Evolutionary conservation across 148 eudicot species (phyloP), one percentile per base, ranked within the genome.

Genomic region (Limonium bicolor): DNA sequence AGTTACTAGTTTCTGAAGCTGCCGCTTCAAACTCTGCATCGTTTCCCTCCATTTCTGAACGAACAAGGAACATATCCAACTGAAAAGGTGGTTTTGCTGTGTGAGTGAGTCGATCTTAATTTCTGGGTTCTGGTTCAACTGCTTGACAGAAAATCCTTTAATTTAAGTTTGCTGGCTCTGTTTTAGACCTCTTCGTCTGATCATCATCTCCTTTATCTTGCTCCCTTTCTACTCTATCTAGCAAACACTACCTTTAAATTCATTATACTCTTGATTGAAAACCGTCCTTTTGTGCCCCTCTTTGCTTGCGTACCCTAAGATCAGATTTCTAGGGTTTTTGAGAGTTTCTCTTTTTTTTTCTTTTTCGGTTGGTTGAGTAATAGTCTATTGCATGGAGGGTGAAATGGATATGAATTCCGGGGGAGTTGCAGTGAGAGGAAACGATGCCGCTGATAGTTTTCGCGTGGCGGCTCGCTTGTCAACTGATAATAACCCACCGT

Each of bases 311-410:
- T 41, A 11, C 8, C 22, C 22, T 7, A 17, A 18, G 22, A 20
- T 12, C 42, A 51, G 58, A 53, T 29, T 67, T 54, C 55, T 29
- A 14, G 29, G 43, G 16, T 52, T 48, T 20, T 26, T 61, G 24
- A 50, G 63, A 30, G 30, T 57, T 18, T 57, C 44, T 23, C 44
- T 41, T 55, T 17, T 36, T 54, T 48, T 32, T 59, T 58, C 46
- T 25, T 13, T 22, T 24, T 39, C 16, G 47, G 27, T 32, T 56
- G 12, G 47, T 50, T 11, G 34, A 2, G 29, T 54, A 32, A 27
- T 23, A 52, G 22, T 36, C 68, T 56, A 53, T 63, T 67, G 70
- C 63, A 85, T 85, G 95, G 95, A 85, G 65, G 61, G 38, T 48
- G 68, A 60, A 60, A 77, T 62, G 52, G 95, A 66, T 25, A 41